These are phyloP conservation scores for Gilbertella persicaria DNA, from an alignment of 371 early-diverging fungal genomes.

Conservation along the genomic window DNA sequence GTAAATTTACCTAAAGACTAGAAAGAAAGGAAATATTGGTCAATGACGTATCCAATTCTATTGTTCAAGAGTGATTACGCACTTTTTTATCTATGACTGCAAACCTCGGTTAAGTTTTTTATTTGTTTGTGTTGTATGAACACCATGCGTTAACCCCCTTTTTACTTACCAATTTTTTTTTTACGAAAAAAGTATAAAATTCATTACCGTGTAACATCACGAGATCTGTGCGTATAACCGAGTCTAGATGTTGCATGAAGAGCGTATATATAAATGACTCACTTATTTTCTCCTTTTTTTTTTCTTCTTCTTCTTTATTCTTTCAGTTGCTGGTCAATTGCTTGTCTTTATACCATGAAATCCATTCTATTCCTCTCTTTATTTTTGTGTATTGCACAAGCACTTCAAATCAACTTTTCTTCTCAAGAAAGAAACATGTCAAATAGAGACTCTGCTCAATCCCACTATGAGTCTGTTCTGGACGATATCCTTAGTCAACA, in stretches of 20 bases:
- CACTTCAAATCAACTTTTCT: slow-evolving; percentile 5
- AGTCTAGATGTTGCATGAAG: too few relatives aligned
- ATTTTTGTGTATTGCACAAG: slow-evolving; percentile 11
- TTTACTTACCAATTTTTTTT: neutral
- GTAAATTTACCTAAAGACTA: too few relatives aligned
- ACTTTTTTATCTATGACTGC: too few relatives aligned
- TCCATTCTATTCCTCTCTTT: neutral
- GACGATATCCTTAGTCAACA: slow-evolving; percentile 24
- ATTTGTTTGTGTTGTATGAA: slow-evolving; percentile 1
- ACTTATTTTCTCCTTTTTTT: neutral
- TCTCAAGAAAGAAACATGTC: neutral
- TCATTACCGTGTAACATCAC: slow-evolving; percentile 18
- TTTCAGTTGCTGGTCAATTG: slow-evolving; percentile 26
- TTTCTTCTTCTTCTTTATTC: neutral
- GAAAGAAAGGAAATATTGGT: too few relatives aligned
- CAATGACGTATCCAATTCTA: too few relatives aligned
- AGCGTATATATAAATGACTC: too few relatives aligned
- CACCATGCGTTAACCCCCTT: neutral
- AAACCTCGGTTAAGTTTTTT: too few relatives aligned
- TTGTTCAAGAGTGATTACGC: too few relatives aligned
- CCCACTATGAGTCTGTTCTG: slow-evolving; percentile 20
- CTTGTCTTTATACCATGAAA: neutral
- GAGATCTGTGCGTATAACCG: slow-evolving; percentile 23
- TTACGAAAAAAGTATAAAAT: neutral
- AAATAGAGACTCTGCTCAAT: slow-evolving; percentile 17